phyloP scores from a whole-genome alignment of 176 grass and related monocot species.

The Puya raimondii region DNA sequence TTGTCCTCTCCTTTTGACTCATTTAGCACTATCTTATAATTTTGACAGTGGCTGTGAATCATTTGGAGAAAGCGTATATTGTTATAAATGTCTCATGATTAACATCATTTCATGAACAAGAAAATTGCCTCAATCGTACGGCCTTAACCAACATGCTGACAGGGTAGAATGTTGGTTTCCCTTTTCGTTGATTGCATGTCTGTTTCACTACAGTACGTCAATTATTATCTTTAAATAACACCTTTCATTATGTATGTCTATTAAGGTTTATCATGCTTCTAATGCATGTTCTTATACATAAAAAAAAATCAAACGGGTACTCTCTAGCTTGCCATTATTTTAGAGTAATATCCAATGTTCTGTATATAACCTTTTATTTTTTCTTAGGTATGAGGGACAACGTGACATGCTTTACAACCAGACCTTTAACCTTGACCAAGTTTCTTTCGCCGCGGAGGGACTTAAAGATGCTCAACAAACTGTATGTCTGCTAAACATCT shows the following conservation, averaged over 20 bases:
- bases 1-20: neutral
- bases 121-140: no score
- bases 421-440: conserved; percentile 93
- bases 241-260: neutral
- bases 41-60: neutral
- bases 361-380: neutral
- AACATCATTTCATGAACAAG: no score
- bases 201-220: neutral
- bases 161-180: neutral
- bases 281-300: neutral
- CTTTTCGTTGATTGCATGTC: neutral
- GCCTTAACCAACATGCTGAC: no score
- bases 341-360: neutral
- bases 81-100: no score
- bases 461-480: conserved; percentile 94
- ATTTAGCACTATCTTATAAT: neutral
- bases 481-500: conserved; percentile 19
- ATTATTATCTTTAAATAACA: neutral
- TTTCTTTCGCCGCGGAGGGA: conserved; percentile 76
- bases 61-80: neutral
- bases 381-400: conserved; percentile 78
- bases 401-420: conserved; percentile 95
- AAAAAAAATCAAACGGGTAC: neutral
- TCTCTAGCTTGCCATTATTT: neutral
- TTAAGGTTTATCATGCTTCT: neutral